phyloP scores from a whole-genome alignment of 805 yeast genomes.

The Suhomyces faveliae region DNA sequence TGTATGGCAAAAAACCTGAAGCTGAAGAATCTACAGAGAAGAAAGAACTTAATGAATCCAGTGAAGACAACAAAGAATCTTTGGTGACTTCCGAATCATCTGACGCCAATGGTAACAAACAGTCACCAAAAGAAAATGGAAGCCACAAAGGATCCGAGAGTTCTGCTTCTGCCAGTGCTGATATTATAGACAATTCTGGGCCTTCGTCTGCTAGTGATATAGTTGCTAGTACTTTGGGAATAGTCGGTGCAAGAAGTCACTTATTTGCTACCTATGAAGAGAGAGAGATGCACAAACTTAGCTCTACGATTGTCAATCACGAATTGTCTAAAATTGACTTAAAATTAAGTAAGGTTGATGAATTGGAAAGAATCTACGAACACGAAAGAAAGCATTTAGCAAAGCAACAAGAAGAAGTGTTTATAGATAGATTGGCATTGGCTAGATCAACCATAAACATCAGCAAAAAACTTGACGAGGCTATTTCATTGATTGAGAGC shows the following conservation, averaged over 20 bases:
- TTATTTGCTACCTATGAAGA: slow-evolving; percentile 80
- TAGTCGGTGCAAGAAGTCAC: slow-evolving; percentile 76
- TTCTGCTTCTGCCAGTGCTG: slow-evolving; percentile 8
- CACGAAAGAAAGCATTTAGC: slow-evolving; percentile 58
- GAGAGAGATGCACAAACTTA: slow-evolving; percentile 63
- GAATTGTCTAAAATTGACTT: slow-evolving; percentile 63
- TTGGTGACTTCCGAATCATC: slow-evolving; percentile 13
- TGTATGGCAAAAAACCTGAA: slow-evolving; percentile 21
- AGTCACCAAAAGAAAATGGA: slow-evolving; percentile 3
- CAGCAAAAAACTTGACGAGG: slow-evolving; percentile 45
- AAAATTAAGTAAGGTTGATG: slow-evolving; percentile 57
- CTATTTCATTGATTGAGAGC: slow-evolving; percentile 18
- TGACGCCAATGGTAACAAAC: slow-evolving; percentile 11
- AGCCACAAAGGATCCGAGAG: slow-evolving; percentile 1
- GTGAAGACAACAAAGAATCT: slow-evolving; percentile 4
- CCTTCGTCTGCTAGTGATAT: slow-evolving; percentile 48
- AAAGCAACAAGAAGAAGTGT: slow-evolving; percentile 63
- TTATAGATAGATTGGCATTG: slow-evolving; percentile 65
- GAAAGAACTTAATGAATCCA: not conserved
- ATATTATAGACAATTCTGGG: slow-evolving; percentile 4
- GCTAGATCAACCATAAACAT: slow-evolving; percentile 56
- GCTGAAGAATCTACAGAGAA: slow-evolving; percentile 10
- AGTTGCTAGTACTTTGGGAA: slow-evolving; percentile 67
- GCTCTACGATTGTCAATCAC: slow-evolving; percentile 57
- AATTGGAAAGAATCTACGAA: slow-evolving; percentile 64